Base-by-base conservation (phyloP, 1,284 basidiomycete species). In the Grifola frondosa region DNA sequence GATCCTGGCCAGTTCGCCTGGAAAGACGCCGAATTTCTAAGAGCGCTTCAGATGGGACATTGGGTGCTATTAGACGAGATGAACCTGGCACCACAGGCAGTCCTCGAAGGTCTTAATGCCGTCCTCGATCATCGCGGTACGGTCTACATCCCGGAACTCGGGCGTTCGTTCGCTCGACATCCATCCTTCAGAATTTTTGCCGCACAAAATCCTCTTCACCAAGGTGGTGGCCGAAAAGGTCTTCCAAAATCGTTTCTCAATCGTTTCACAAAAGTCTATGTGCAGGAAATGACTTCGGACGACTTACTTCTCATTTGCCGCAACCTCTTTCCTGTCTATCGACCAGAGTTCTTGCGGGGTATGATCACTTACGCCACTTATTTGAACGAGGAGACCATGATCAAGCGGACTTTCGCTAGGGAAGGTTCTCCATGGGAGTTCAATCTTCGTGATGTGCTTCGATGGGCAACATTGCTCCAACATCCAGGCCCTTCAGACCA, bases 21-120 rank as follows among this genome's bases (percentile, higher is more conserved):
- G 97, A 91, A 88, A 60, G 93, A 98, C 52, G 97, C 96, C 0
- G 94, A 97, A 37, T 99, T 99, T 63, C 74, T 99, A 39, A 82
- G 80, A 49, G 96, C 97, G 0, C 74, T 99, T 71, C 92, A 93
- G 66, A 80, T 86, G 45, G 97, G 97, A 4, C 83, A 91, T 54
- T 98, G 95, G 95, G 96, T 99, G 5, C 76, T 99, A 12, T 78
- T 99, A 6, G 97, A 99, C 66, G 97, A 99, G 67, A 98, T 98
- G 95, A 98, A 98, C 61, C 76, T 98, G 15, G 96, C 95, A 1
- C 93, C 95, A 20, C 92, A 96, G 63, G 87, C 97, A 1, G 90
- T 99, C 6, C 80, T 99, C 2, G 97, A 99, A 67, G 97, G 97
- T 35, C 79, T 99, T 34, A 99, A 99, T 61, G 94, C 97, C 3